Base-by-base conservation (phyloP, 805 yeast genomes). In the Candida maesae region DNA sequence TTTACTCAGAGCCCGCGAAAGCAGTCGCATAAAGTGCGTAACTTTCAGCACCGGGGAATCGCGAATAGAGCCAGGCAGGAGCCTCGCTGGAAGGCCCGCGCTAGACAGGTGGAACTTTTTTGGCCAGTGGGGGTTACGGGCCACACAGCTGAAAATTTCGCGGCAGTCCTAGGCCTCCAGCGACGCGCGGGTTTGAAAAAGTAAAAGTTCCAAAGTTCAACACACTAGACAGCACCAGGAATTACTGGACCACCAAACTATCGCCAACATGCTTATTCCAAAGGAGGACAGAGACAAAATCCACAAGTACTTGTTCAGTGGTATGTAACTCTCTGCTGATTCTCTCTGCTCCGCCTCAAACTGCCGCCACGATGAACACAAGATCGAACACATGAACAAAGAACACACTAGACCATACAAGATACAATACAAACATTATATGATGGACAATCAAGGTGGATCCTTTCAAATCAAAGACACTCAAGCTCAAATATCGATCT, bases 251-350 rank as follows among this genome's bases (percentile, higher is more conserved):
- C 40, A 38, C 45, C 42, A 44, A 46, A 40, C 43, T 45, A 50
- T 45, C 38, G 53, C 35, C 58, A 56, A 51, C 68, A 93, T 93
- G 99, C 83, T 93, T 80, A 93, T 93, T 82, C 98, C 99, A 78
- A 93, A 87, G 79, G 95, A 88, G 76, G 99, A 93, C 75, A 90
- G 99, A 84, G 88, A 87, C 80, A 87, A 87, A 90, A 93, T 93
- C 74, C 96, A 89, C 95, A 86, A 82, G 74, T 84, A 90, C 86
- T 93, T 93, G 77, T 93, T 90, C 87, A 90, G 89, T 77, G 95
- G 95, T 85, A 82, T 72, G 93, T 83, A 47, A 32, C 36, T 26
- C n/a, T 27, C 24, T 13, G 31, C 15, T 15, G 18, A 16, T 28
- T 28, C 18, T 13, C 18, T n/a, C 12, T 15, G 15, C 11, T 8